Conservation (phyloP, 2,329 filamentous ascomycete species). For the Trichoderma oligosporum region DNA sequence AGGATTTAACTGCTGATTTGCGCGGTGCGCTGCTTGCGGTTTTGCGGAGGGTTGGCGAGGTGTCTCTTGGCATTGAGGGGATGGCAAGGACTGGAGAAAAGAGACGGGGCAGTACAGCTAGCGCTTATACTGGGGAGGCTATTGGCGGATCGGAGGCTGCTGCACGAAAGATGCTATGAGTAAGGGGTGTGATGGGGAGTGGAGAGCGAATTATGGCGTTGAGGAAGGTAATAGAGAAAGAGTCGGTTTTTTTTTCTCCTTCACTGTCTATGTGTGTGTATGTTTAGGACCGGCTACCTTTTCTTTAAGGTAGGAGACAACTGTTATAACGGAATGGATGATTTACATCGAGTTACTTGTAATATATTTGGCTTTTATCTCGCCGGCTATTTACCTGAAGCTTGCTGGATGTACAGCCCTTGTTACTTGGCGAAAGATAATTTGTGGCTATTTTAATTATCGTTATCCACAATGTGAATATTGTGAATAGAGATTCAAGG, state of each 20-base stretch:
- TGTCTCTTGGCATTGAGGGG: constrained; percentile 55
- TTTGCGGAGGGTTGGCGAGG: constrained; percentile 78
- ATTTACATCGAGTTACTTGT: background rate
- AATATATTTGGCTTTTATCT: background rate
- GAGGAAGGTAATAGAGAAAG: constrained; percentile 32
- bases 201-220: constrained; percentile 26
- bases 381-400: constrained; percentile 20
- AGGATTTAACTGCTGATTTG: constrained; percentile 77
- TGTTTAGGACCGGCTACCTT: background rate
- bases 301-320: background rate
- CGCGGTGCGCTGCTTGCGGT: constrained; percentile 73
- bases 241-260: background rate
- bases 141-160: constrained; percentile 33
- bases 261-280: constrained; percentile 15
- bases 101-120: constrained; percentile 42
- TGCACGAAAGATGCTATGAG: constrained; percentile 36
- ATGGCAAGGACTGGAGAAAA: constrained; percentile 37
- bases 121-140: constrained; percentile 31
- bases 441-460: background rate
- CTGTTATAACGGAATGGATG: constrained; percentile 9
- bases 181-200: constrained; percentile 12
- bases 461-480: background rate
- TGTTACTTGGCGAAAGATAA: background rate
- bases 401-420: constrained; percentile 28
- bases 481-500: too few relatives aligned